Conservation (phyloP, 345 rosid genomes). For the Aquilaria malaccensis region DNA sequence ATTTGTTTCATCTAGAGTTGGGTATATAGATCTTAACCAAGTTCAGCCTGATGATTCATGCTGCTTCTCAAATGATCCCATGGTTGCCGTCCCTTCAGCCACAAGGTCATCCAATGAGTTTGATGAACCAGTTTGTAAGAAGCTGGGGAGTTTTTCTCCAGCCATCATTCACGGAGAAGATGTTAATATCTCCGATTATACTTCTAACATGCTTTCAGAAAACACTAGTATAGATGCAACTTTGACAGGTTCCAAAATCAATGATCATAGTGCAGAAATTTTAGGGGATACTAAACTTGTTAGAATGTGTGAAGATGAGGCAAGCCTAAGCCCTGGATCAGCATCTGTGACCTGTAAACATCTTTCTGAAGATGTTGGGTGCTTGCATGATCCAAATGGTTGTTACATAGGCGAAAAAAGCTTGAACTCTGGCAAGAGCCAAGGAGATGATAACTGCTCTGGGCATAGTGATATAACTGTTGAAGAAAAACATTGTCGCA, state of each 20-base stretch:
- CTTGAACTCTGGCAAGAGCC: constrained; percentile 18
- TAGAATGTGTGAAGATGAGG: not conserved
- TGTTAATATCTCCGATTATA: constrained; percentile 5
- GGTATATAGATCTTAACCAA: constrained; percentile 33
- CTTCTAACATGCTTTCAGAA: constrained; percentile 10
- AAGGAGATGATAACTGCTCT: constrained; percentile 15
- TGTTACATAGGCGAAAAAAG: constrained; percentile 1
- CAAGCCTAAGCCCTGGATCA: constrained; percentile 1
- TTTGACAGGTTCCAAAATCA: constrained; percentile 5
- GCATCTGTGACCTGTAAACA: constrained; percentile 11
- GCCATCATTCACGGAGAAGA: constrained; percentile 2
- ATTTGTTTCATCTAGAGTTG: constrained; percentile 9
- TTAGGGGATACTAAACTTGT: not conserved
- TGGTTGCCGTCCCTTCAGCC: constrained; percentile 13
- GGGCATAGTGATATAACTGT: constrained; percentile 12
- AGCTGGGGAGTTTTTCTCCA: constrained; percentile 12
- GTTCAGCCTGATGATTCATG: constrained; percentile 25
- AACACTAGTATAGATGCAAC: constrained; percentile 9
- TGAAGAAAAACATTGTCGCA: constrained; percentile 13
- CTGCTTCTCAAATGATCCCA: constrained; percentile 18
- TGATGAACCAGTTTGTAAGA: constrained; percentile 4
- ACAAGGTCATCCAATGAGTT: constrained; percentile 15
- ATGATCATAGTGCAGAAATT: constrained; percentile 4
- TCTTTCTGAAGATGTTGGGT: constrained; percentile 13
- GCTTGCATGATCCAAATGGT: constrained; percentile 6